Conservation (phyloP, 345 rosid species). For the Boechera retrofracta region DNA sequence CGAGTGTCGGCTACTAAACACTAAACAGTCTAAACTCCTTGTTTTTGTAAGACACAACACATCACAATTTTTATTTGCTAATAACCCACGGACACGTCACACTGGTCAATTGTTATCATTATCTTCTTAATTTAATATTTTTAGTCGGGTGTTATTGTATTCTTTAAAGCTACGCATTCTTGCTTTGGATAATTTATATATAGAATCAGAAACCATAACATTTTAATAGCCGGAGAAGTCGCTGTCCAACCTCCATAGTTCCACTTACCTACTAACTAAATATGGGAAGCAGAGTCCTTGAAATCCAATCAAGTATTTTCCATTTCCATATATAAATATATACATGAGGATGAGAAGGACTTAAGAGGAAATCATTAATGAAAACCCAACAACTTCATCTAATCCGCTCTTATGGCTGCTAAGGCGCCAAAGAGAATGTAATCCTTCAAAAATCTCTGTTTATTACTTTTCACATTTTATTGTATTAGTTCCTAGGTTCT, state of each 20-base stretch:
- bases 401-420: too few species aligned
- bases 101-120: background rate
- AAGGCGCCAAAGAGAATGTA: too few species aligned
- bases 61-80: background rate
- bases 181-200: background rate
- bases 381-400: background rate
- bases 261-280: slow-evolving; percentile 28
- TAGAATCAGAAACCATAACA: background rate
- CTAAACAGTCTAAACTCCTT: background rate
- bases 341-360: background rate
- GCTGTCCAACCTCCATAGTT: slow-evolving; percentile 32
- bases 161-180: slow-evolving; percentile 11
- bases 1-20: background rate
- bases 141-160: background rate
- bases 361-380: background rate
- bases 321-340: background rate
- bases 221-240: slow-evolving; percentile 40
- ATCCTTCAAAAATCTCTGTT: too few species aligned
- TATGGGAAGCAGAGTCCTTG: slow-evolving; percentile 16
- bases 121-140: background rate
- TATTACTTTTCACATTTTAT: too few species aligned
- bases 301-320: slow-evolving; percentile 10
- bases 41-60: background rate
- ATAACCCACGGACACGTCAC: background rate
- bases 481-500: too few species aligned